Conservation (phyloP, 2,329 filamentous ascomycete species). For the Lithohypha guttulata region DNA sequence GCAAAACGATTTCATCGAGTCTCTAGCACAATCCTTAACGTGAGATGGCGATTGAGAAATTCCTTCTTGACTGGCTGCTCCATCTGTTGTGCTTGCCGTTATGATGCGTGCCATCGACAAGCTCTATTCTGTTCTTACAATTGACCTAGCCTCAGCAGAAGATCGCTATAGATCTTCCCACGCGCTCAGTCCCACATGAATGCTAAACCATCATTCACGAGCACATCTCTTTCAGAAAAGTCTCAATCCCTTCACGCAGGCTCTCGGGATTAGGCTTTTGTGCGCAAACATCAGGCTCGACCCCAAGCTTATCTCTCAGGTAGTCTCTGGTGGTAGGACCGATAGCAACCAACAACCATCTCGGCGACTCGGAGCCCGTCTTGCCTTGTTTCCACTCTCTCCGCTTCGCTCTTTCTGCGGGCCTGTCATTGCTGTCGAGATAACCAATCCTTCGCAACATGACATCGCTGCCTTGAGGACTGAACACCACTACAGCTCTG, state of each 20-base stretch:
- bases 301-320: slow-evolving; percentile 38
- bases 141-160: too few species aligned
- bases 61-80: too few species aligned
- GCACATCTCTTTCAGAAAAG: slow-evolving; percentile 31
- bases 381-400: slow-evolving; percentile 18
- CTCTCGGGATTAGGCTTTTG: slow-evolving; percentile 73
- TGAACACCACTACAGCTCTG: slow-evolving; percentile 42
- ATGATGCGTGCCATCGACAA: too few species aligned
- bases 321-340: slow-evolving; percentile 82
- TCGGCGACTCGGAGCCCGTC: slow-evolving; percentile 13
- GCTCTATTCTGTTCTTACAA: too few species aligned
- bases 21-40: too few species aligned
- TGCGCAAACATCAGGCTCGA: slow-evolving; percentile 52
- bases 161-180: too few species aligned
- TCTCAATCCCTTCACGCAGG: slow-evolving; percentile 55
- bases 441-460: slow-evolving; percentile 46
- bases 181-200: too few species aligned
- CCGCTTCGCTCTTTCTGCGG: slow-evolving; percentile 18
- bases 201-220: too few species aligned
- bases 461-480: slow-evolving; percentile 50
- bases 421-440: slow-evolving; percentile 32
- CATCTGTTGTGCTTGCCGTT: too few species aligned
- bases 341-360: slow-evolving; percentile 69
- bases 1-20: too few species aligned
- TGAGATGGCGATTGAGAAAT: too few species aligned